Conservation (phyloP, 2,329 filamentous ascomycete genomes). For the Meredithiella fracta region DNA sequence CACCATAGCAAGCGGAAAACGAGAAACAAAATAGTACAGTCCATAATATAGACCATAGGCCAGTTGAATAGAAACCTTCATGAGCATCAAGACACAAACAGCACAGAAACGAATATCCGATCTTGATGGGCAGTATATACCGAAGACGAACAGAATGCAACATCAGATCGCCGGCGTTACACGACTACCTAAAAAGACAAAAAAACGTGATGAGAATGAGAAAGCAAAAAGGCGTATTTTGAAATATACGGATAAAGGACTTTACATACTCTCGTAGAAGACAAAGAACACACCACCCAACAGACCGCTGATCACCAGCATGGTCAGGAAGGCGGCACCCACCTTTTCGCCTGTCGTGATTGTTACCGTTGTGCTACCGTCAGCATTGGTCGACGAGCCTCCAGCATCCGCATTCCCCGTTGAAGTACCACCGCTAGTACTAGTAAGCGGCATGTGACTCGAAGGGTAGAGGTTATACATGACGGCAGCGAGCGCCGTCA, state of each 20-base stretch:
- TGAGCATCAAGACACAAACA: neutral
- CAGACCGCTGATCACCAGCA: conserved; percentile 31
- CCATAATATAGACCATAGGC: neutral
- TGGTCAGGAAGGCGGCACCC: conserved; percentile 40
- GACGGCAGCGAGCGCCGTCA: conserved; percentile 48
- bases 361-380: conserved; percentile 22
- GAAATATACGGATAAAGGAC: conserved; percentile 2
- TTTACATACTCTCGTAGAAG: conserved; percentile 14
- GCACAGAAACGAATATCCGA: neutral
- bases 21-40: neutral
- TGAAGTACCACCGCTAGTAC: conserved; percentile 42
- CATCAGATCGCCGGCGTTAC: neutral
- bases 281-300: conserved; percentile 35
- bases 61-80: conserved; percentile 1
- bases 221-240: conserved; percentile 8
- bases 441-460: conserved; percentile 31
- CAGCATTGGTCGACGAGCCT: conserved; percentile 19
- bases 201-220: conserved; percentile 2
- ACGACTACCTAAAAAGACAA: conserved; percentile 2
- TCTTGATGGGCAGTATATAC: neutral
- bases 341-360: conserved; percentile 36
- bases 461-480: conserved; percentile 39
- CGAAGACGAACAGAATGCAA: neutral
- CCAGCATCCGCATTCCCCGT: conserved; percentile 27
- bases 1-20: neutral